Evolutionary conservation across 768 basidiomycete species (phyloP).

Genomic region (Nidularia sp.): DNA sequence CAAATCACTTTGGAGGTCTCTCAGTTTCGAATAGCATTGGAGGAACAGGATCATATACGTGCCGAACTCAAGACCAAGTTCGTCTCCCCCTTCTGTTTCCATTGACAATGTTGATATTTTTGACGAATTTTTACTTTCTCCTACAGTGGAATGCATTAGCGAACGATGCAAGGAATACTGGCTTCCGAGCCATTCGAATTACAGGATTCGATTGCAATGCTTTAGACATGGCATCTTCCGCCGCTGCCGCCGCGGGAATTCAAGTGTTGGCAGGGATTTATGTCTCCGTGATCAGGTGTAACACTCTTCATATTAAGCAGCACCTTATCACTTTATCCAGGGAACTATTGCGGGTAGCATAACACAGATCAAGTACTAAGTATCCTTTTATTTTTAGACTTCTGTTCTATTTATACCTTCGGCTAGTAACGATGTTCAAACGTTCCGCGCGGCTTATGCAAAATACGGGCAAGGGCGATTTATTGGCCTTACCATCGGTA

Average conservation of each 20-base stretch:
- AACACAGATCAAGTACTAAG: conserved; percentile 22
- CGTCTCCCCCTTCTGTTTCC: neutral
- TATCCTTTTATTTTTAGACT: neutral
- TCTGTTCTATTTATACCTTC: neutral
- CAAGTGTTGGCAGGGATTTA: conserved; percentile 29
- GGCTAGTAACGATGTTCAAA: conserved; percentile 27
- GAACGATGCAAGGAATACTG: conserved; percentile 19
- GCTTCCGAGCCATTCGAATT: conserved; percentile 30
- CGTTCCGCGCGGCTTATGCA: conserved; percentile 23
- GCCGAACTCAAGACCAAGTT: conserved; percentile 29
- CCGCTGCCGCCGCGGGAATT: conserved; percentile 23
- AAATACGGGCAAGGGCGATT: conserved; percentile 27
- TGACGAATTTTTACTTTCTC: neutral
- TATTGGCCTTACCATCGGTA: conserved; percentile 30
- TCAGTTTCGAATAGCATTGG: conserved; percentile 26
- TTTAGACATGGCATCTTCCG: conserved; percentile 26
- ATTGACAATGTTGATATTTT: neutral
- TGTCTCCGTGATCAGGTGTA: conserved; percentile 14
- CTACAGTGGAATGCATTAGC: conserved; percentile 29
- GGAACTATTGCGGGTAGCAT: conserved; percentile 21
- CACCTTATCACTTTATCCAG: conserved; percentile 7
- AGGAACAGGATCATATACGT: conserved; percentile 21
- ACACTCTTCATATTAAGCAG: no score
- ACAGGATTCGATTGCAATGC: conserved; percentile 33
- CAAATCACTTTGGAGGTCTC: conserved; percentile 28